Evolutionary conservation across 768 basidiomycete species (phyloP).

Genomic region (Pleurotus eryngii): DNA sequence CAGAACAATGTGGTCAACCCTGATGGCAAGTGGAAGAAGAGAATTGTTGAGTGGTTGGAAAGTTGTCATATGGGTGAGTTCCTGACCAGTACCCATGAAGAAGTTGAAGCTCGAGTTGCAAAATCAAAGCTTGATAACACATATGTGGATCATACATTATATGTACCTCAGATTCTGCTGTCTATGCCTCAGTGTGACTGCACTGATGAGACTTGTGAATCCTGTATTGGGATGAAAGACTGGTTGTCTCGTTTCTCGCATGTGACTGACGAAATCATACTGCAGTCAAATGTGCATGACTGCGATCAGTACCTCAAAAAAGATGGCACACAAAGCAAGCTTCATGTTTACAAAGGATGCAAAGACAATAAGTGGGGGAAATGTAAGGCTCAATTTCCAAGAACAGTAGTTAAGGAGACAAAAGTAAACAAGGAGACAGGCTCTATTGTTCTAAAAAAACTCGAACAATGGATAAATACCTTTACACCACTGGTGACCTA

Average conservation of each 20-base stretch:
- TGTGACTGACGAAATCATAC: constrained; percentile 22
- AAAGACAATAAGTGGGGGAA: constrained; percentile 21
- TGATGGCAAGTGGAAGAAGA: constrained; percentile 3
- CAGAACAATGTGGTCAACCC: constrained; percentile 15
- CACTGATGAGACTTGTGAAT: constrained; percentile 2
- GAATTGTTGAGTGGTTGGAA: constrained; percentile 22
- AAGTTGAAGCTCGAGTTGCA: too few relatives aligned
- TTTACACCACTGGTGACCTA: neutral
- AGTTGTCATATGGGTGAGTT: constrained; percentile 24
- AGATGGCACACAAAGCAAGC: constrained; percentile 6
- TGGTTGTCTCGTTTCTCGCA: constrained; percentile 18
- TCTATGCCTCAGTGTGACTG: constrained; percentile 8
- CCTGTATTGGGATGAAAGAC: neutral
- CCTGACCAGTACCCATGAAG: constrained; percentile 18
- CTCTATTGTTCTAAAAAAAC: constrained; percentile 10
- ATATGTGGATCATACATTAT: constrained; percentile 21
- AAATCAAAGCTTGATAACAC: neutral
- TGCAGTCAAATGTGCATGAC: neutral
- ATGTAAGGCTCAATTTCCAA: constrained; percentile 32
- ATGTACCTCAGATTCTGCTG: constrained; percentile 19
- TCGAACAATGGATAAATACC: neutral
- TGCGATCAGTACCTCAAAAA: neutral
- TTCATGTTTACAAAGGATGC: constrained; percentile 15
- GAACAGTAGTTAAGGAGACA: constrained; percentile 17
- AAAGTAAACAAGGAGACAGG: constrained; percentile 23